Base-by-base conservation (phyloP, 495 filamentous ascomycete species). In the Penicillium dipodomyicola region DNA sequence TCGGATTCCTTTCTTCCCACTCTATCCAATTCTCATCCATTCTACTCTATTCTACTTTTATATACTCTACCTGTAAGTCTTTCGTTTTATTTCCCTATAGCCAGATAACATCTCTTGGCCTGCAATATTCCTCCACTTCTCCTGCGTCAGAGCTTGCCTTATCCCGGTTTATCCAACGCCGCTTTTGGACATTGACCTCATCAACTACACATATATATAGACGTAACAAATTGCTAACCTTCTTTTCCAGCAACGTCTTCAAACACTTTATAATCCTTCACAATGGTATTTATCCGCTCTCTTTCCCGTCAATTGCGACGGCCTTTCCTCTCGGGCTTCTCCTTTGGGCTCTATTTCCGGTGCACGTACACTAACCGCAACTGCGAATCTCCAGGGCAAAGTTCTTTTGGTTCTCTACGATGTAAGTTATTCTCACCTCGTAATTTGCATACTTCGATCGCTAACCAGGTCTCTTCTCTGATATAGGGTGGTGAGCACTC, bases 381-480 rank as follows among this genome's bases (percentile, higher is more conserved):
- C 80, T 69, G 68, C 78, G 55, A 73, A 71, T 44, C 74, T 73
- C 68, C 82, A 88, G 87, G 85, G 83, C 62, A 89, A 90, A 72
- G 83, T 90, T 70, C 82, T 90, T 63, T 77, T 88, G 61, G 84
- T 88, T 59, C 80, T 89, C 39, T 90, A 90, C 77, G 87, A 90
- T 72, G 87, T 89, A 77, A 80, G 87, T 78, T 48, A 37, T 55
- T 37, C 8, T 9, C 35, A 23, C 41, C 8, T 49, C 48, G 19
- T 50, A 17, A n/a, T 17, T 14, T 20, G 33, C 8, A 40, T 37
- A 12, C 33, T 43, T 61, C 15, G 60, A 55, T 50, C 17, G 43
- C 59, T 69, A 10, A 65, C 50, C 35, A 1, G 15, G 9, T 23
- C 15, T 39, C 6, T n/a, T 39, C 7, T 46, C 27, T 19, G 4